Evolutionary conservation across 164 flowering plant genomes (phyloP), one percentile per base, ranked within the genome.

Genomic region (Echeveria elegans): DNA sequence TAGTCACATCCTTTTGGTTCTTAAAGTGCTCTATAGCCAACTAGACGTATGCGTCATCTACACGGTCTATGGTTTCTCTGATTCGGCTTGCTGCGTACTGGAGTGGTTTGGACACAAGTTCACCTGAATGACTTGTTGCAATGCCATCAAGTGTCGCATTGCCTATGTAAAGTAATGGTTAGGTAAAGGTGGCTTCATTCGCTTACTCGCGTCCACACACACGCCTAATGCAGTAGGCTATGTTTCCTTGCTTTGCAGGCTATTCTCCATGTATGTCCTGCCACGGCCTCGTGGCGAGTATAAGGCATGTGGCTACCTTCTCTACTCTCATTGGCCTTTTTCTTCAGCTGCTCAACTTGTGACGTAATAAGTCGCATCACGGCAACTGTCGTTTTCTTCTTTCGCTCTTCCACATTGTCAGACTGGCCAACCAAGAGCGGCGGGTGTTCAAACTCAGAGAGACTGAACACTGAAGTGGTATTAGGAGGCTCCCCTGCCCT

Each of bases 251-350:
- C 86, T 58, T 77, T 76, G 70, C 79, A 74, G 4, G 76, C 76
- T 31, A 62, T 62, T 50, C 82, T 69, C 83, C 86, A 82, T 67
- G 77, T 61, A 37, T 82, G 83, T 1, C 68, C 82, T 1, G 83
- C 40, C 30, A 80, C 53, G 11, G 74, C 71, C 71, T 82, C 83
- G 68, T 78, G 79, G 34, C 86, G 70, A 21, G 75, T 83, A 70
- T 72, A 86, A 0, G 64, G 58, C 12, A 71, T 75, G 2, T 0
- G 26, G 11, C 6, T 59, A 45, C 0, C 18, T 12, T 59, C 65
- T 8, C 12, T 6, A 3, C 62, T 69, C 1, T 64, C 72, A 31
- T 81, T 82, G 1, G 82, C 87, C 14, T 19, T 52, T 1, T 50
- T 64, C 76, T 72, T 80, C 0, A 86, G 69, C 1, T 66, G 71